phyloP scores from a whole-genome alignment of 331 rosid genomes.

The Quercus lobata region DNA sequence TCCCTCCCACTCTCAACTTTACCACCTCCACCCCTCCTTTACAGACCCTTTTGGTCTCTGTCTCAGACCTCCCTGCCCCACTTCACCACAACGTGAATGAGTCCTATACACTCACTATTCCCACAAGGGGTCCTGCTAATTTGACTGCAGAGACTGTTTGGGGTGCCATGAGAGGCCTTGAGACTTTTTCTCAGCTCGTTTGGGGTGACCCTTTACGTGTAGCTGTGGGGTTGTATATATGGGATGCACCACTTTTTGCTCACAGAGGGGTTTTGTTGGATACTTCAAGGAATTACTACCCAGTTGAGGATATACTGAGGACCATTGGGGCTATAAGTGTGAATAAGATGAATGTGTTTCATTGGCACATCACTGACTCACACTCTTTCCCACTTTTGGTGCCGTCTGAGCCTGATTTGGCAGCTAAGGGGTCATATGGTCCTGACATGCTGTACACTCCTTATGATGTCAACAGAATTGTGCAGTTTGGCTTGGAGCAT shows the following conservation, averaged over 20 bases:
- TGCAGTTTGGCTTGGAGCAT: constrained; percentile 62
- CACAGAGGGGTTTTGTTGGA: constrained; percentile 70
- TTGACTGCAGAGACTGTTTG: constrained; percentile 45
- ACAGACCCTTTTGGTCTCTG: constrained; percentile 26
- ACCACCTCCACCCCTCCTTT: constrained; percentile 39
- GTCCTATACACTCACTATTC: constrained; percentile 55
- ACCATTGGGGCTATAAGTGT: constrained; percentile 61
- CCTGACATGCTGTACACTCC: constrained; percentile 60
- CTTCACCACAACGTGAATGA: constrained; percentile 65
- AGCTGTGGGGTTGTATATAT: constrained; percentile 39
- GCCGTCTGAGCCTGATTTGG: constrained; percentile 70
- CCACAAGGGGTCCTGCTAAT: constrained; percentile 27
- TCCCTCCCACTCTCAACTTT: constrained; percentile 25
- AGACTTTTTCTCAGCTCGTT: constrained; percentile 71
- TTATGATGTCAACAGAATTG: constrained; percentile 49
- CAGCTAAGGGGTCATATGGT: constrained; percentile 73
- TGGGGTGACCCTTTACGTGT: constrained; percentile 57
- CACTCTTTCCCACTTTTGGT: constrained; percentile 79
- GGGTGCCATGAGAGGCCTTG: constrained; percentile 86
- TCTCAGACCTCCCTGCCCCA: constrained; percentile 34
- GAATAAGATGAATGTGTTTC: constrained; percentile 83
- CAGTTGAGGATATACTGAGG: constrained; percentile 55
- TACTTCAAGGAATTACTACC: constrained; percentile 72
- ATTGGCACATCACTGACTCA: constrained; percentile 88
- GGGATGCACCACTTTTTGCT: constrained; percentile 53